Base-by-base conservation (phyloP, 106 monocot species). In the Dioscorea alata region DNA sequence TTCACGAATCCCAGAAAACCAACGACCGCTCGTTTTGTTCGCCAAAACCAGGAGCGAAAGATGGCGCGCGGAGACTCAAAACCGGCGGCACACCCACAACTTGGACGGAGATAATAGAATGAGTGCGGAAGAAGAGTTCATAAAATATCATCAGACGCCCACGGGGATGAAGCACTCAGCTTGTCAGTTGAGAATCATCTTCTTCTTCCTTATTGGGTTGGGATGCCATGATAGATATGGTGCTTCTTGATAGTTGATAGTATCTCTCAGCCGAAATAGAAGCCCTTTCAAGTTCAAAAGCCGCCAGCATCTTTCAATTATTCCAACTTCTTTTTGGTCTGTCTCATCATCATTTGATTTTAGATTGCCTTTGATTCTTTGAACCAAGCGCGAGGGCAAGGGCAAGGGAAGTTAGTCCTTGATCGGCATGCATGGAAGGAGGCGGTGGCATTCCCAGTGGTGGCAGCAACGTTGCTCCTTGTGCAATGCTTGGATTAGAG, bases 401-500 rank as follows among this genome's bases (percentile, higher is more conserved):
- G 13, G 54, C 54, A 34, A 33, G 18, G 31, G 15, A 17, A 34
- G 33, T 5, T 23, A 15, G 13, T 16, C 33, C 8, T 35, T 3
- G 28, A 25, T n/a, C 13, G 10, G 49, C 17, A 20, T 17, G 49
- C n/a, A 69, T 69, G 69, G 69, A 69, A 12, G 60, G 49, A 21
- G 69, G 76, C 9, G 65, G 61, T 35, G 65, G 59, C 64, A 64
- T 76, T 32, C 48, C 64, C 6, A 61, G 58, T 71, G 24, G 59
- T 50, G 58, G 25, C 18, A 10, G 19, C 20, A 51, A 68, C 18
- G 6, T 42, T 42, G 42, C 42, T 10, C 9, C 28, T 28, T 34
- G 34, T 4, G 78, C 66, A 33, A 57, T 77, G 64, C 69, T 82
- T 16, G 83, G 78, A 1, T 66, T 83, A 13, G 83, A 83, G 35